These are phyloP conservation scores for Apostasia shenzhenica DNA, from an alignment of 106 monocot species.

Conservation along the genomic window DNA sequence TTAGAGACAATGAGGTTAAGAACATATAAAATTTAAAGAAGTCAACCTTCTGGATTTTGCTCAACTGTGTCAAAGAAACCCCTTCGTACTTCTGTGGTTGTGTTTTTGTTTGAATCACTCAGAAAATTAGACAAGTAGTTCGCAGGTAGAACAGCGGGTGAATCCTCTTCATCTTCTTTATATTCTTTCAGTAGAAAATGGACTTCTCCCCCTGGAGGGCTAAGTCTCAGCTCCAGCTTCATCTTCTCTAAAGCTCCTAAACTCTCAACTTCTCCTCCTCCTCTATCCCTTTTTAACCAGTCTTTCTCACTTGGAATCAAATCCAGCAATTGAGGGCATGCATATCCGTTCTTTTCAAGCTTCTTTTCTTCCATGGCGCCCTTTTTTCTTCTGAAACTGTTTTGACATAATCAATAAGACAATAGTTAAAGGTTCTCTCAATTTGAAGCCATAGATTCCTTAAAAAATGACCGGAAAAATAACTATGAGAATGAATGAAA, in stretches of 20 bases:
- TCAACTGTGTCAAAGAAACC: not conserved
- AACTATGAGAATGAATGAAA: no score
- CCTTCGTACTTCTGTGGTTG: not conserved
- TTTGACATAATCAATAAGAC: no score
- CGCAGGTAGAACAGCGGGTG: conserved; percentile 14
- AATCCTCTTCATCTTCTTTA: not conserved
- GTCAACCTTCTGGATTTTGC: conserved; percentile 3
- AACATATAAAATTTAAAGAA: not conserved
- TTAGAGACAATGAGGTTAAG: not conserved
- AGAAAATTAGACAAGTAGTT: conserved; percentile 11
- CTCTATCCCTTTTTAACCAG: conserved; percentile 17
- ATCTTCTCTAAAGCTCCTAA: conserved; percentile 36
- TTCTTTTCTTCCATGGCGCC: conserved; percentile 21
- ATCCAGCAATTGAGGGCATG: conserved; percentile 16
- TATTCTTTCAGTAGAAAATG: not conserved
- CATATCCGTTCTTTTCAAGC: not conserved
- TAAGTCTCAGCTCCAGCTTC: conserved; percentile 69
- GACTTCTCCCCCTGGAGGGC: conserved; percentile 45
- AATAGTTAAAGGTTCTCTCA: not conserved
- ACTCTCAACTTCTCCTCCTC: conserved; percentile 14
- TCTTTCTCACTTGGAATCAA: conserved; percentile 6
- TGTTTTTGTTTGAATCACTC: not conserved
- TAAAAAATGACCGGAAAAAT: no score
- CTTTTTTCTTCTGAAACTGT: not conserved
- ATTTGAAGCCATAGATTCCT: not conserved